Percentiles rank a stretch among this genome's conserved stretches.
These are phyloP conservation scores for Lepiota brunneoincarnata DNA, from an alignment of 768 basidiomycete genomes.

Conservation along the genomic window DNA sequence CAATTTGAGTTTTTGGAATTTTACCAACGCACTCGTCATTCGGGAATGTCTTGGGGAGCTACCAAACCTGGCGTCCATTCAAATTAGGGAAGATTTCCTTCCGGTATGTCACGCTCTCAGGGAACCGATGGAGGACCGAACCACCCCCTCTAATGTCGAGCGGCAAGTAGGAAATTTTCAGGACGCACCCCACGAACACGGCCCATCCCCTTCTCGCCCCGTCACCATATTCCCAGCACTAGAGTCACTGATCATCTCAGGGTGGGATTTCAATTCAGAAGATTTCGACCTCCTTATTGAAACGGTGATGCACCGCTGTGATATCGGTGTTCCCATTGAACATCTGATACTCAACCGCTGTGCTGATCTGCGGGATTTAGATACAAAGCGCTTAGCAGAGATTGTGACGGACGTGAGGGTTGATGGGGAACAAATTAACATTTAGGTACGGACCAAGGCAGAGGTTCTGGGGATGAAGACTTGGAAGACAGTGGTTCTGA, in stretches of 20 bases:
- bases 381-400: neutral
- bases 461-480: no score
- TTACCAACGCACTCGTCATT: neutral
- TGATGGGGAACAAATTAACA: neutral
- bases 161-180: neutral
- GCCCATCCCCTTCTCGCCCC: neutral
- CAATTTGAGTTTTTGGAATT: neutral
- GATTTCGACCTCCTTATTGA: neutral
- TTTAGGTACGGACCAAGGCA: neutral
- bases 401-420: conserved; percentile 4
- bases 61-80: neutral
- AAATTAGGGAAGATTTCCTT: neutral
- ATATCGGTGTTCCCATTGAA: conserved; percentile 6
- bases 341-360: neutral
- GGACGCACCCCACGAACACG: neutral
- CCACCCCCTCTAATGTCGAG: neutral
- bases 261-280: neutral
- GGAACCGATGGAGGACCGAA: neutral
- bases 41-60: conserved; percentile 1
- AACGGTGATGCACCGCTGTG: conserved; percentile 2
- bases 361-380: neutral
- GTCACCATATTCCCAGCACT: conserved; percentile 4
- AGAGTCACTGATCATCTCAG: neutral
- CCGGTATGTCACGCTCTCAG: neutral
- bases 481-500: neutral